phyloP scores from a whole-genome alignment of 495 filamentous ascomycete genomes.

The Xanthoparmelia taractica region DNA sequence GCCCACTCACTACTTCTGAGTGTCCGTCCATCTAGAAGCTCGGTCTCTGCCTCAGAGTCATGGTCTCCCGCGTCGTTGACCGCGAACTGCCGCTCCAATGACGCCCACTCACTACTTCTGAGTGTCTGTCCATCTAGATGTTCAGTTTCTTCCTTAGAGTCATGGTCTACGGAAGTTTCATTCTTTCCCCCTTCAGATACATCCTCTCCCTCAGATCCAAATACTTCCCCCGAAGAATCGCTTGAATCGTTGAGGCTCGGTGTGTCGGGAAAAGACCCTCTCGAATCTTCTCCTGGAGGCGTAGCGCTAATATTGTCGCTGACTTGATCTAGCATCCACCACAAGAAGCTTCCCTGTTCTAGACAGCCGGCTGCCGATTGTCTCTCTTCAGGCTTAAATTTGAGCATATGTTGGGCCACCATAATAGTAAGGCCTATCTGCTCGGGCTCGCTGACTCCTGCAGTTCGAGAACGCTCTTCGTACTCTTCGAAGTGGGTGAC shows the following conservation, averaged over 20 bases:
- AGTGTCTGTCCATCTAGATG: too few species aligned
- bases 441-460: neutral
- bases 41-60: neutral
- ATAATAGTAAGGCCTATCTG: neutral
- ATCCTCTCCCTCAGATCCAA: too few species aligned
- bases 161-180: too few species aligned
- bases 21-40: neutral
- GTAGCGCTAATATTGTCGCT: neutral
- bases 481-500: neutral
- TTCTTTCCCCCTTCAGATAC: too few species aligned
- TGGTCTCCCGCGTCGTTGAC: too few species aligned
- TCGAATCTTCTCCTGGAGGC: neutral
- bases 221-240: too few species aligned
- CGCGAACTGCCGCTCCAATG: too few species aligned
- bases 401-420: neutral
- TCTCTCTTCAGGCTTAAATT: neutral
- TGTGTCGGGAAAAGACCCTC: neutral
- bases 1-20: neutral
- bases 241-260: too few species aligned
- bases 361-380: neutral
- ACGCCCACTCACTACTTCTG: too few species aligned
- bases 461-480: neutral
- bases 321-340: neutral
- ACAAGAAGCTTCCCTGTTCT: neutral
- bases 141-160: too few species aligned